Evolutionary conservation across 2,329 filamentous ascomycete species (phyloP), one percentile per base, ranked within the genome.

Genomic region (Pseudocercospora vitis): DNA sequence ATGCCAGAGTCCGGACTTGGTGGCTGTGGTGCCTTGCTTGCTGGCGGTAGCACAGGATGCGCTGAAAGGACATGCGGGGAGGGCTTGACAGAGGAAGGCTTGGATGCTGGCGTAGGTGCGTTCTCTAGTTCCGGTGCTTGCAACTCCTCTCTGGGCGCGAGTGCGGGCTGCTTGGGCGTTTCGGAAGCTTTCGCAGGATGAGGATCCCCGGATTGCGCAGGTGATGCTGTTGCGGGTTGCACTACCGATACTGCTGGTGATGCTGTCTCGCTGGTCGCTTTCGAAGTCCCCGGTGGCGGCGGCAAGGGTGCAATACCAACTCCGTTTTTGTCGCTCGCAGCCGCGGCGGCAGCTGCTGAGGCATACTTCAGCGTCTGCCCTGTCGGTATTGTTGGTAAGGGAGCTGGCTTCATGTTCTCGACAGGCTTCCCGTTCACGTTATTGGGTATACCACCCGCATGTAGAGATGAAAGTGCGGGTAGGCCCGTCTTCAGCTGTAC

Each of bases 301-400:
- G 94, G 94, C 67, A 97, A 78, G 33, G 94, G 94, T 54, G 92
- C 86, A 67, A 99, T 96, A 21, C 94, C 94, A 24, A 97, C 87
- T 49, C 81, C 81, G 69, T 87, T 92, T 76, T 89, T 91, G 74
- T 96, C 91, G 70, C 84, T 91, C 40, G 91, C 90, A 1, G 94
- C 92, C 0, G 92, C 94, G 0, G 94, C 94, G 0, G 94, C 94
- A 0, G 94, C 94, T 0, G 94, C 94, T 31, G 94, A 97, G 39
- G 94, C 94, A 70, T 99, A 99, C 74, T 97, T 97, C 62, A 99
- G 78, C 1, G 88, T 89, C 71, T 97, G 92, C 44, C 91, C 91
- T 3, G 90, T 88, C 5, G 89, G 85, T 70, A 92, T 84, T 55
- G 88, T 85, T 1, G 94, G 94, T 64, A 91, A 75, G 14, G 90